A percentile compares a stretch with the other conserved stretches of the same genome.
Conservation (phyloP, 352 stramenopile species). For the Pythium aristosporum region DNA sequence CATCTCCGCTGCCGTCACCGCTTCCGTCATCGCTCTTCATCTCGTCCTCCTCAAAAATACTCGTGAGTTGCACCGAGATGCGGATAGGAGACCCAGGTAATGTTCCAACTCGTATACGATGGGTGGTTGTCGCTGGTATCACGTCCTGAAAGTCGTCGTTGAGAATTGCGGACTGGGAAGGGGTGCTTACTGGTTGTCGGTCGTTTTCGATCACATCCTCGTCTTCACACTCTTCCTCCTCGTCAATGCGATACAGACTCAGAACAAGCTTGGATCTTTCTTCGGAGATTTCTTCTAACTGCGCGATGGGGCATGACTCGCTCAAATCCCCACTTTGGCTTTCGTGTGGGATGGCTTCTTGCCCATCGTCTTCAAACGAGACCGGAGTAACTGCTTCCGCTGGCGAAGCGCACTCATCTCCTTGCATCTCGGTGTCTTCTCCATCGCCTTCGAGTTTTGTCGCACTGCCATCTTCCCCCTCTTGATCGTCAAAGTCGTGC, state of each 20-base stretch:
- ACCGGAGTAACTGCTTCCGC: neutral
- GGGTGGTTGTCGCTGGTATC: slow-evolving; percentile 1
- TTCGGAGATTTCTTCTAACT: neutral
- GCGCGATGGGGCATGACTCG: neutral
- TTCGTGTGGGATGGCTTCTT: neutral
- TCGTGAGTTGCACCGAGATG: neutral
- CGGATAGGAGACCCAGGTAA: slow-evolving; percentile 6
- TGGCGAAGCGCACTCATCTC: neutral
- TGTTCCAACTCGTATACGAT: slow-evolving; percentile 5
- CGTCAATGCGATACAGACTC: neutral
- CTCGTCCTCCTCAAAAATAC: slow-evolving; percentile 7
- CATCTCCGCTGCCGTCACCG: neutral
- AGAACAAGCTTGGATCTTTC: slow-evolving; percentile 2
- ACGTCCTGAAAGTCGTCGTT: neutral
- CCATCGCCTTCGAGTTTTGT: neutral
- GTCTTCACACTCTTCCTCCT: neutral
- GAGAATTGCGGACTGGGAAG: neutral
- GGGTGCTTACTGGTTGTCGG: neutral
- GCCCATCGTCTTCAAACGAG: neutral
- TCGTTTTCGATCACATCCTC: neutral
- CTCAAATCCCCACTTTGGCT: neutral
- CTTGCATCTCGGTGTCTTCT: neutral
- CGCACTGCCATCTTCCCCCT: neutral
- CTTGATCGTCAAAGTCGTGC: neutral
- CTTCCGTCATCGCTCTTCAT: neutral